phyloP scores from a whole-genome alignment of 257 asterid genomes.

The Solanum neorickii region DNA sequence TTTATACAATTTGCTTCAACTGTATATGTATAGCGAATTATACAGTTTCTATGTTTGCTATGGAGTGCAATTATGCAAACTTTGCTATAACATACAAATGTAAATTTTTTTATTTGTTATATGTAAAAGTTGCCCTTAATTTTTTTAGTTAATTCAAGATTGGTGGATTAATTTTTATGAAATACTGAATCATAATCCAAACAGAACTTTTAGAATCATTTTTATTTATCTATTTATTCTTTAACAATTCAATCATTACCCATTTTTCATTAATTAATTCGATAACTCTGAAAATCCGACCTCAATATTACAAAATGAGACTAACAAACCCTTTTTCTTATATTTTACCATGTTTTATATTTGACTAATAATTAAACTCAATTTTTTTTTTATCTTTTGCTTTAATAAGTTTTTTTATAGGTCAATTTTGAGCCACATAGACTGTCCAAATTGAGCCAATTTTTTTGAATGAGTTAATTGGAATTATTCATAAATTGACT shows the following conservation, averaged over 20 bases:
- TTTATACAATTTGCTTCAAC: no score
- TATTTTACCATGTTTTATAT: no score
- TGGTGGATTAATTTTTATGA: background rate
- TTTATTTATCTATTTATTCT: background rate
- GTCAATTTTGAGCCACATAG: background rate
- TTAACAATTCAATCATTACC: background rate
- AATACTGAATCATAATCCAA: background rate
- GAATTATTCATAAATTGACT: background rate
- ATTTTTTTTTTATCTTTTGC: background rate
- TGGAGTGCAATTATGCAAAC: no score
- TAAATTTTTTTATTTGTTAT: no score
- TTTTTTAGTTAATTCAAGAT: background rate
- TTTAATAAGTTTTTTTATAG: background rate
- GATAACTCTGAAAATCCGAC: background rate
- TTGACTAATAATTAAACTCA: background rate
- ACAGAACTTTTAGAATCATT: background rate
- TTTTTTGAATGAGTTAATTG: background rate
- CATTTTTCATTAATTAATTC: background rate
- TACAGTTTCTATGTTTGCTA: no score
- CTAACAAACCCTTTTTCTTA: background rate
- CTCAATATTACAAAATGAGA: background rate
- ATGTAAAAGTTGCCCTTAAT: background rate
- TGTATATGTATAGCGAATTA: no score
- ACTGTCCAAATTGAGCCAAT: background rate
- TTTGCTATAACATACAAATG: no score